Evolutionary conservation across 2,329 filamentous ascomycete species (phyloP).

Genomic region (Penicillium sumatraense): DNA sequence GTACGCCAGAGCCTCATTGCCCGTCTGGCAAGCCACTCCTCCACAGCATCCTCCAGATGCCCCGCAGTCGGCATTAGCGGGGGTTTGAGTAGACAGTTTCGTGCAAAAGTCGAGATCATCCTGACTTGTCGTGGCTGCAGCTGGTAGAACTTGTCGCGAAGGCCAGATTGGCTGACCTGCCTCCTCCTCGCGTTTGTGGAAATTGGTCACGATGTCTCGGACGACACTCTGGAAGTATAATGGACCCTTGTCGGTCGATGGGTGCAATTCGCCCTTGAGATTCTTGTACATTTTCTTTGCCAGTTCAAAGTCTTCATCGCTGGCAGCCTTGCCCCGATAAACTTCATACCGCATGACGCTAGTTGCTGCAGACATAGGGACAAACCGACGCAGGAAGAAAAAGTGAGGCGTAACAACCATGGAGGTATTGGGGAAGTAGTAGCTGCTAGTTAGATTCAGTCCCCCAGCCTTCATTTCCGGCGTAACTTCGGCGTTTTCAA

Average conservation of each 20-base stretch:
- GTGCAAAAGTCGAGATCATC: slow-evolving; percentile 39
- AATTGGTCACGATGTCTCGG: slow-evolving; percentile 53
- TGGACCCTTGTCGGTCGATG: slow-evolving; percentile 60
- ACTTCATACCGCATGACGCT: slow-evolving; percentile 66
- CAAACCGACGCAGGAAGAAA: slow-evolving; percentile 67
- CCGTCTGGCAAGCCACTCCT: slow-evolving; percentile 21
- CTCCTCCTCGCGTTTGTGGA: slow-evolving; percentile 52
- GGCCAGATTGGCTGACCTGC: slow-evolving; percentile 58
- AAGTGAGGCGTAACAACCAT: slow-evolving; percentile 51
- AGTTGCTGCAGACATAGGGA: slow-evolving; percentile 57
- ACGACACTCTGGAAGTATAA: slow-evolving; percentile 60
- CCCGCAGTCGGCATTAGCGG: slow-evolving; percentile 18
- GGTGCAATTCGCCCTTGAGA: slow-evolving; percentile 59
- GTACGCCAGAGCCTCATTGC: slow-evolving; percentile 25
- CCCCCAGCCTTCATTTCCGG: slow-evolving; percentile 54
- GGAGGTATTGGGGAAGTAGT: slow-evolving; percentile 39
- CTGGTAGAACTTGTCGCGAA: slow-evolving; percentile 43
- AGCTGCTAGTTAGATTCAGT: slow-evolving; percentile 41
- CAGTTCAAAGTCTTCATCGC: slow-evolving; percentile 61
- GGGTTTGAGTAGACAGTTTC: slow-evolving; percentile 21
- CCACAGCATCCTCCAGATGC: slow-evolving; percentile 25
- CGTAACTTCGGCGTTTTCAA: slow-evolving; percentile 50
- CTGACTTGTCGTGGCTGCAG: slow-evolving; percentile 28
- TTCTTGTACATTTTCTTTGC: slow-evolving; percentile 53
- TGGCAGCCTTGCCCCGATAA: slow-evolving; percentile 63